These are phyloP conservation scores for Eucalyptus victrix DNA, from an alignment of 345 rosid species.

Conservation along the genomic window DNA sequence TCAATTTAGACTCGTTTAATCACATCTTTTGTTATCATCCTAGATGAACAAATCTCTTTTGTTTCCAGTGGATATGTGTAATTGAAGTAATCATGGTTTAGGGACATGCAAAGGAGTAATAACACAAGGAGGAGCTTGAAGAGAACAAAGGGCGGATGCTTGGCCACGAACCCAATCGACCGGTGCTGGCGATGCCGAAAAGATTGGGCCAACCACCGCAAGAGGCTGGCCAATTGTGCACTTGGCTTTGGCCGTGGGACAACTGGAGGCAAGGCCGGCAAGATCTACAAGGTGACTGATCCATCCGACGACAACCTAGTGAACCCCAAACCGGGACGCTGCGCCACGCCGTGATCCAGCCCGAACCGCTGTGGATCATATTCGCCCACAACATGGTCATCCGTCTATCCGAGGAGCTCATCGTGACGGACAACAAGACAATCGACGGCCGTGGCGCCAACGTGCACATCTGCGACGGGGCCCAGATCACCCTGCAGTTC, in stretches of 20 bases:
- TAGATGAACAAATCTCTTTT: neutral
- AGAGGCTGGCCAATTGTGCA: slow-evolving; percentile 41
- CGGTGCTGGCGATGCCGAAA: slow-evolving; percentile 72
- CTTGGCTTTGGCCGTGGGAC: slow-evolving; percentile 59
- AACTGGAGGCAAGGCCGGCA: slow-evolving; percentile 55
- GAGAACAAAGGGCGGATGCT: slow-evolving; percentile 16
- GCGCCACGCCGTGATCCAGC: slow-evolving; percentile 30
- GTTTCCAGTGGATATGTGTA: neutral
- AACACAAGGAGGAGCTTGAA: slow-evolving; percentile 37
- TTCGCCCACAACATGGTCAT: slow-evolving; percentile 55
- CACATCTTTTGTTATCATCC: neutral
- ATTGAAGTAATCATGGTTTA: neutral
- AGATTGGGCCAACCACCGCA: slow-evolving; percentile 46
- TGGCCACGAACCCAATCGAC: slow-evolving; percentile 77
- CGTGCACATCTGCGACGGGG: slow-evolving; percentile 33
- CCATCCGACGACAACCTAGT: slow-evolving; percentile 34
- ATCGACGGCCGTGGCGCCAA: slow-evolving; percentile 65
- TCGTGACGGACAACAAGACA: slow-evolving; percentile 49
- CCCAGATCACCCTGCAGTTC: slow-evolving; percentile 53
- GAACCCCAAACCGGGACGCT: slow-evolving; percentile 5
- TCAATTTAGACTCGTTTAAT: neutral
- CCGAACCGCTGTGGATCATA: slow-evolving; percentile 37
- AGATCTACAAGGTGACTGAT: slow-evolving; percentile 47
- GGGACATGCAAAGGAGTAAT: slow-evolving; percentile 2
- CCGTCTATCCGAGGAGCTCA: slow-evolving; percentile 46